These are phyloP conservation scores for Oenanthe javanica DNA, from an alignment of 140 eudicot genomes.

Conservation along the genomic window DNA sequence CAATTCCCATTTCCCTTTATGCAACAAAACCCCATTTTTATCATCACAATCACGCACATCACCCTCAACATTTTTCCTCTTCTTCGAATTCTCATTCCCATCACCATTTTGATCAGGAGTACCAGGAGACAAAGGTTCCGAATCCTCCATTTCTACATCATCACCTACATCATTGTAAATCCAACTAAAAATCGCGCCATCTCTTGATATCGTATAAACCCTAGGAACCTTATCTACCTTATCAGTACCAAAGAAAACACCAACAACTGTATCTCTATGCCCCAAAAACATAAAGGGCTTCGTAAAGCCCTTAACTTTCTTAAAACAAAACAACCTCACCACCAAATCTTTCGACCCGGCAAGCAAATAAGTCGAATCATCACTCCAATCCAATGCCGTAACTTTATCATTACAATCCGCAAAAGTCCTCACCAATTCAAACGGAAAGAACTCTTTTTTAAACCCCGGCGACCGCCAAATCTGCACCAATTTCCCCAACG, in stretches of 20 bases:
- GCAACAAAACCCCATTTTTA: constrained; percentile 33
- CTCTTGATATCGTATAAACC: constrained; percentile 70
- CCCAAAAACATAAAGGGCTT: constrained; percentile 84
- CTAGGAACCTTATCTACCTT: constrained; percentile 35
- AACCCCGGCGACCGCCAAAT: constrained; percentile 90
- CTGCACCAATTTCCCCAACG: constrained; percentile 61
- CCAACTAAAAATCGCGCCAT: constrained; percentile 80
- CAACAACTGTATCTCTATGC: constrained; percentile 68
- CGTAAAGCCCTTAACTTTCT: constrained; percentile 18
- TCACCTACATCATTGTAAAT: constrained; percentile 19
- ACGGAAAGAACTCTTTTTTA: constrained; percentile 68
- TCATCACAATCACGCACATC: constrained; percentile 16
- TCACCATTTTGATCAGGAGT: constrained; percentile 55
- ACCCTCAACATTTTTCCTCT: constrained; percentile 46
- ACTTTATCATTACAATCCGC: constrained; percentile 70
- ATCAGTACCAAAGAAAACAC: constrained; percentile 71
- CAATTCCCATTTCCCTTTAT: constrained; percentile 66
- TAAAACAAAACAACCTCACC: constrained; percentile 53
- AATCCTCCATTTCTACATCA: constrained; percentile 21
- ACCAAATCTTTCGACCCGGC: constrained; percentile 87
- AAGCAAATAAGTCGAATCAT: constrained; percentile 41
- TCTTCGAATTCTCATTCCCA: constrained; percentile 26
- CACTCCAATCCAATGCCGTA: constrained; percentile 74
- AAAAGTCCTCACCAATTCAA: constrained; percentile 65
- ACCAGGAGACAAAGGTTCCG: constrained; percentile 67